phyloP scores from a whole-genome alignment of 2,329 filamentous ascomycete genomes.

The Zasmidium cellare region DNA sequence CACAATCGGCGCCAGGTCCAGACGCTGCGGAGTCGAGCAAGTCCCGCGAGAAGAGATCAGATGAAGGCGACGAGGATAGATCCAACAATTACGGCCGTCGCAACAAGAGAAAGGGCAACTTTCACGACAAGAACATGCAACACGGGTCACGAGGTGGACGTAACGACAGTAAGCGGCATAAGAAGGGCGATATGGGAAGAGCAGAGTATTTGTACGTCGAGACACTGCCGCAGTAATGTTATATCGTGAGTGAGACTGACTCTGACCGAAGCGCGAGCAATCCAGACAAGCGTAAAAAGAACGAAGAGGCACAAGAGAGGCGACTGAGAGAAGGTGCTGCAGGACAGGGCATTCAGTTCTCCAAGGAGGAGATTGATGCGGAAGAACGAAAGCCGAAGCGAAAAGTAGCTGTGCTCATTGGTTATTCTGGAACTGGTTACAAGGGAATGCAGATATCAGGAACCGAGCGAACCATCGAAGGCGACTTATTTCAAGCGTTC shows the following conservation, averaged over 20 bases:
- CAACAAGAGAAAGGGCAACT: conserved; percentile 32
- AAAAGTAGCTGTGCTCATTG: conserved; percentile 93
- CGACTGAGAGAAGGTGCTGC: conserved; percentile 45
- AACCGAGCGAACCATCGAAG: conserved; percentile 84
- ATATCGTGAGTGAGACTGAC: conserved; percentile 39
- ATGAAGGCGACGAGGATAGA: conserved; percentile 8
- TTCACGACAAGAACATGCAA: conserved; percentile 24
- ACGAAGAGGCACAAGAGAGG: conserved; percentile 43
- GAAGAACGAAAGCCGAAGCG: conserved; percentile 89
- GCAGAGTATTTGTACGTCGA: conserved; percentile 62
- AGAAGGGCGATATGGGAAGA: conserved; percentile 68
- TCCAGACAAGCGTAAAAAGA: conserved; percentile 50
- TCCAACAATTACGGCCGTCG: conserved; percentile 16
- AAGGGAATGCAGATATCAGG: conserved; percentile 85
- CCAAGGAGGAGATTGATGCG: conserved; percentile 80
- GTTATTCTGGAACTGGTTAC: conserved; percentile 95
- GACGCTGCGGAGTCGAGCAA: conserved; percentile 5
- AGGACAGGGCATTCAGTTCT: conserved; percentile 49
- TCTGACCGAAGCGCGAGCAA: conserved; percentile 40
- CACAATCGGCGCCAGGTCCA: conserved; percentile 13
- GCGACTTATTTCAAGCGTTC: conserved; percentile 90
- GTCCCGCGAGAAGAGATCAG: neutral
- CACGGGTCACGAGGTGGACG: conserved; percentile 26
- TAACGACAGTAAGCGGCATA: conserved; percentile 42
- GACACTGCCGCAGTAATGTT: neutral